Base-by-base conservation (phyloP, 2,329 filamentous ascomycete genomes). In the Paraconiothyrium brasiliense region DNA sequence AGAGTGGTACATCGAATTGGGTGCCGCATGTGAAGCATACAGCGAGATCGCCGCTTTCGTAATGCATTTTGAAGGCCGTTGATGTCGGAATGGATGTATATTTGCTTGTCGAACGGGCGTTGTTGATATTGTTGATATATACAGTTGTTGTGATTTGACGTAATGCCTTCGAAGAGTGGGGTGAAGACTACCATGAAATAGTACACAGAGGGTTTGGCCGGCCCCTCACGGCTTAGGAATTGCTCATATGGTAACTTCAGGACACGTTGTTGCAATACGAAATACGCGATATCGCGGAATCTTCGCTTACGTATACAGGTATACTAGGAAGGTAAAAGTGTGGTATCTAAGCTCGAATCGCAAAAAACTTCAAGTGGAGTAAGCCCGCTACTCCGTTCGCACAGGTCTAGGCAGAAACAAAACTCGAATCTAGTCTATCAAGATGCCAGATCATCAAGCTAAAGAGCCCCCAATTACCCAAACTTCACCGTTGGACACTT, bases 401-500 rank as follows among this genome's bases (percentile, higher is more conserved):
- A 39, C 39, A 16, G 8, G 27, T 37, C 41, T 27, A 46, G 39
- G 39, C 39, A 46, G 9, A 27, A 32, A 16, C 35, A 32, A 34
- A 27, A 30, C 5, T 20, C 32, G 16, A 54, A 39, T 22, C 8
- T 41, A n/a, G 20, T 34, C 16, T 27, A 32, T 10, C 11, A 41
- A 37, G n/a, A 41, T 55, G 48, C 24, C 34, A 37, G 37, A 55
- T 30, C 20, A 4, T 34, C 67, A 76, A 39, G 65, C 87, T 61
- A 90, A 72, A 27, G 90, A 86, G 4, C 83, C 84, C 67, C 87
- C 87, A 62, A 92, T 74, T 41, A 94, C 85, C 92, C 92, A 96
- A 68, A 98, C 85, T 79, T 98, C 92, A 4, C 95, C 95, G 76
- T 98, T 99, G 3, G 88, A 86, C 20, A 96, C 94, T 62, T 88